Percentiles rank a stretch among this genome's conserved stretches.
These are phyloP conservation scores for Populus pruinosa DNA, from an alignment of 345 rosid genomes.

Conservation along the genomic window DNA sequence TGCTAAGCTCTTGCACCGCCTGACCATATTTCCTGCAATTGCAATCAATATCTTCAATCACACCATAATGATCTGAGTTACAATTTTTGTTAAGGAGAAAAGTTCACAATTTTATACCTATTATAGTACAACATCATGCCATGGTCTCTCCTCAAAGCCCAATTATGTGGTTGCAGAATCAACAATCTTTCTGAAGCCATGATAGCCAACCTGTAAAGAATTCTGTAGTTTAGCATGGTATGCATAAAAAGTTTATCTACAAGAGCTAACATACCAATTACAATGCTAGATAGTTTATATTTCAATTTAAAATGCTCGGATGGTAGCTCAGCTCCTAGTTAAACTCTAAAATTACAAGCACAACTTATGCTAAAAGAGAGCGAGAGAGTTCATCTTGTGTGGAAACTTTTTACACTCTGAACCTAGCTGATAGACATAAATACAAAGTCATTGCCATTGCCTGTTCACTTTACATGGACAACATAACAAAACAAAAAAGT, in stretches of 20 bases:
- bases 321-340: background rate
- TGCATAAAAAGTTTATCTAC: background rate
- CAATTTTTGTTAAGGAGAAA: background rate
- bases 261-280: background rate
- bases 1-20: conserved; percentile 93
- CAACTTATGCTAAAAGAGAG: background rate
- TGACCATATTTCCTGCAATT: conserved; percentile 59
- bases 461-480: background rate
- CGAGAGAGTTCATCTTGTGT: background rate
- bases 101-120: conserved; percentile 36
- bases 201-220: conserved; percentile 62
- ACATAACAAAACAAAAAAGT: background rate
- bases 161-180: conserved; percentile 83
- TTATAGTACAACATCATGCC: conserved; percentile 87
- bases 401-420: background rate
- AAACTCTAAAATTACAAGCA: background rate
- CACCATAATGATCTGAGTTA: background rate
- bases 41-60: background rate
- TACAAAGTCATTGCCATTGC: background rate
- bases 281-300: background rate
- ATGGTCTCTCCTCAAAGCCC: conserved; percentile 80
- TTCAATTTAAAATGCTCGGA: background rate
- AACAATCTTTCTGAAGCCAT: conserved; percentile 81
- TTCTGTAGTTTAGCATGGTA: conserved; percentile 1
- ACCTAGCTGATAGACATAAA: background rate